Evolutionary conservation across 202 grass and related monocot species (phyloP), one percentile per base, ranked within the genome.

Genomic region (Digitaria exilis): DNA sequence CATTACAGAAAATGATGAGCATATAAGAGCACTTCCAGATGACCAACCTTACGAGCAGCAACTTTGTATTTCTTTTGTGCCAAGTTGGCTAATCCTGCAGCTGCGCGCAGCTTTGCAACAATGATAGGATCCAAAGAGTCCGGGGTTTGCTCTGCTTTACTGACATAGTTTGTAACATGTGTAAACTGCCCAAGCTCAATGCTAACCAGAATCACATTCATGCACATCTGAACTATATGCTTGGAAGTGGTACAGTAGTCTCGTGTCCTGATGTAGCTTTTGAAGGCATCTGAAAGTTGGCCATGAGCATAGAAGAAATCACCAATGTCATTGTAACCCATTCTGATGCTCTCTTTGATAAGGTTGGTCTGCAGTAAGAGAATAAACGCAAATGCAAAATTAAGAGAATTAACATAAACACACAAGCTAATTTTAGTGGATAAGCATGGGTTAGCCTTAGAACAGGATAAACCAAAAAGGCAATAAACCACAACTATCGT

Each of bases 331-430:
- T 94, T 99, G 73, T 92, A 99, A 30, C 96, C 96, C 96, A 99
- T 99, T 82, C 97, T 92, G 79, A 99, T 99, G 84, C 97, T 99
- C 84, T 99, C 97, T 73, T 99, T 99, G 67, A 99, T 99, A 31
- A 96, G 67, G 75, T 99, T 96, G 5, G 97, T 96, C 97, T 99
- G 91, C 73, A 91, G 26, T 73, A 54, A 25, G 12, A 78, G 42
- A 79, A 82, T 65, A 32, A 49, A 50, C 18, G 61, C 74, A 77
- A 84, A 72, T 10, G 2, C 1, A 7, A 32, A 51, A 16, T 69
- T 71, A 43, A 76, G 34, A 5, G 1, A 35, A 9, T 55, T 8
- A 55, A 34, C 4, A n/a, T 32, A 51, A 12, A 52, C 3, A 52
- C 48, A 65, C 25, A 31, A 56, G 52, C 17, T 46, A 13, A 77